Base-by-base conservation (phyloP, 2,329 filamentous ascomycete species). In the Paramyrothecium roridum region DNA sequence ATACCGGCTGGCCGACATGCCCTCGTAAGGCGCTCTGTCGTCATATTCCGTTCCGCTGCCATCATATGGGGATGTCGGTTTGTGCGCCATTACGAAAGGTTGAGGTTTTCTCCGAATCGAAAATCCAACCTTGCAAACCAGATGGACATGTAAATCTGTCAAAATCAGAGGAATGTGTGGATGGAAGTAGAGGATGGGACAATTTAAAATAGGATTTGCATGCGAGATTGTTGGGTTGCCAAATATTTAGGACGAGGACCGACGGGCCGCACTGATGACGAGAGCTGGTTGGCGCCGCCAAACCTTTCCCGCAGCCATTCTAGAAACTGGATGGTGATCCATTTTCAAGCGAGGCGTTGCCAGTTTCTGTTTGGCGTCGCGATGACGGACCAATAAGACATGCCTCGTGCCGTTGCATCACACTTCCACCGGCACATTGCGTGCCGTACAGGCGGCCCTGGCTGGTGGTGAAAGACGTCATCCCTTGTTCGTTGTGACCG, bases 1-100 rank as follows among this genome's bases (percentile, higher is more conserved):
- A 65, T 85, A 86, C 48, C 70, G 65, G 22, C 73, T 63, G 2
- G 64, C 59, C n/a, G 76, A 72, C 79, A 81, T 82, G 72, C 75
- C 75, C 60, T 80, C 73, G 57, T 80, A 72, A 47, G 77, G 75
- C 53, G 78, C 70, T 34, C 72, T 61, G 56, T 72, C 72, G 46
- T 64, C 65, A 26, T 65, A 66, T 54, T 68, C 64, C n/a, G 37
- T 43, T 6, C 37, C 37, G 12, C 37, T 43, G 7, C 37, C 37
- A 43, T 43, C n/a, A 13, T 43, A 19, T 4, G 37, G 37, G 13
- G 4, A 13, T 4, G 4, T 19, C 10, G 52, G 52, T 45, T 54
- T 53, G 40, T 55, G 54, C n/a, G 46, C 55, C 59, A 59, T 59
- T 6, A 17, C 16, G 7, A 43, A 30, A 30, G 10, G 26, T 30